Percentiles rank a stretch among this genome's conserved stretches.
Conservation (phyloP, 106 monocot species). For the Dioscorea zingiberensis region DNA sequence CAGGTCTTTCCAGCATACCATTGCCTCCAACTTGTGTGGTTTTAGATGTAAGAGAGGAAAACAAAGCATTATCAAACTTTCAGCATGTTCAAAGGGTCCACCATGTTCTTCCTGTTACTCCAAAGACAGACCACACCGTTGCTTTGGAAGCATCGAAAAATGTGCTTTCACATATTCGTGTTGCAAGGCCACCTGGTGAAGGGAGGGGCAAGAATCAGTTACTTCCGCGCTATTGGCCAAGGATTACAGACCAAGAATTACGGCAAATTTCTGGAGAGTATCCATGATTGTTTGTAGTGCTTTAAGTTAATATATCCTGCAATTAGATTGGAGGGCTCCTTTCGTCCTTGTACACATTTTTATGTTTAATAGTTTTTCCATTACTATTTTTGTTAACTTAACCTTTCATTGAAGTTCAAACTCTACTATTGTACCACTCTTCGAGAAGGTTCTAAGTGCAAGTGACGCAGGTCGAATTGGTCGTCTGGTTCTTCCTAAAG, state of each 20-base stretch:
- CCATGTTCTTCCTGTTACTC: conserved; percentile 45
- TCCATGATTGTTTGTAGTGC: conserved; percentile 31
- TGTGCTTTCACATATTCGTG: conserved; percentile 50
- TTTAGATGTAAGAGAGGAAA: conserved; percentile 47
- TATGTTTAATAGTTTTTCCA: not conserved
- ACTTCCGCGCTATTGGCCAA: conserved; percentile 96
- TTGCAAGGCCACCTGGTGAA: conserved; percentile 87
- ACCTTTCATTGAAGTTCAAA: conserved; percentile 63
- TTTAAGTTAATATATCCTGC: not conserved
- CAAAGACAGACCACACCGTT: conserved; percentile 22
- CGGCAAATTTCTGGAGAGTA: conserved; percentile 99
- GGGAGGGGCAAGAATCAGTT: conserved; percentile 80
- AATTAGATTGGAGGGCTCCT: not conserved
- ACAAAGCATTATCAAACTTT: conserved; percentile 22
- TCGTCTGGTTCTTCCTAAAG: conserved; percentile 97
- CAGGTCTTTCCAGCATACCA: conserved; percentile 15
- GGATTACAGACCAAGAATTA: conserved; percentile 97
- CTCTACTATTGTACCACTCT: conserved; percentile 91
- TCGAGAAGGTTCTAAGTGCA: conserved; percentile 97
- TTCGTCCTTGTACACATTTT: not conserved
- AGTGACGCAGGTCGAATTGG: conserved; percentile 98
- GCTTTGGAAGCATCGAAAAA: conserved; percentile 56
- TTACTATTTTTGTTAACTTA: conserved; percentile 37
- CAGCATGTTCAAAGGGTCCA: conserved; percentile 51
- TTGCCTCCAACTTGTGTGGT: conserved; percentile 17